Percentiles rank a stretch among this genome's conserved stretches.
Conservation (phyloP, 1,284 basidiomycete species). For the Heterobasidion irregulare region DNA sequence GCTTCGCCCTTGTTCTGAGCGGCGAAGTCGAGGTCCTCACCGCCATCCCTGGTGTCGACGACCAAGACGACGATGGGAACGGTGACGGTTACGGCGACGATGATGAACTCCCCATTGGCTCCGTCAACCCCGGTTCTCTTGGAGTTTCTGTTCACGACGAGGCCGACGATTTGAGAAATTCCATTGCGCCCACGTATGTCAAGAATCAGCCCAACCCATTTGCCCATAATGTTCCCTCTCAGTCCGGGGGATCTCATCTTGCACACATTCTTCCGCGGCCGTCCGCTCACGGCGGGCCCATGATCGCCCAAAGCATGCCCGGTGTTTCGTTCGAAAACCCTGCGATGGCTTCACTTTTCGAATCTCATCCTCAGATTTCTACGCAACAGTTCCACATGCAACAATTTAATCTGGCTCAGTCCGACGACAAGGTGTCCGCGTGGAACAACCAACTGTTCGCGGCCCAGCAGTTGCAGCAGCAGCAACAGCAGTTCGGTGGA, state of each 20-base stretch:
- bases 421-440: constrained; percentile 14
- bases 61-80: constrained; percentile 34
- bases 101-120: constrained; percentile 3
- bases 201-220: constrained; percentile 18
- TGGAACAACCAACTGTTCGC: constrained; percentile 21
- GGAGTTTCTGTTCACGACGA: constrained; percentile 15
- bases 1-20: constrained; percentile 57
- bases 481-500: constrained; percentile 11
- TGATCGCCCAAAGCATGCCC: constrained; percentile 24
- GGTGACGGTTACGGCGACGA: constrained; percentile 15
- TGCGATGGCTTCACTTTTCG: constrained; percentile 25
- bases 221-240: constrained; percentile 14
- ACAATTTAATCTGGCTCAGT: constrained; percentile 11
- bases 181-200: constrained; percentile 13
- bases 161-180: constrained; percentile 13
- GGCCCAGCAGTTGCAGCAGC: constrained; percentile 18
- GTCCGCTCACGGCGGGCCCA: constrained; percentile 17
- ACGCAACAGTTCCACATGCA: constrained; percentile 11
- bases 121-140: background rate
- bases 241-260: constrained; percentile 8
- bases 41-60: constrained; percentile 39
- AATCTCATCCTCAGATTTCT: constrained; percentile 17
- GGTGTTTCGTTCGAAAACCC: constrained; percentile 27
- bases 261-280: constrained; percentile 12
- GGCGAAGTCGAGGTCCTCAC: constrained; percentile 62